Conservation (phyloP, 148 eudicot genomes). For the Vaccinium darrowii region DNA sequence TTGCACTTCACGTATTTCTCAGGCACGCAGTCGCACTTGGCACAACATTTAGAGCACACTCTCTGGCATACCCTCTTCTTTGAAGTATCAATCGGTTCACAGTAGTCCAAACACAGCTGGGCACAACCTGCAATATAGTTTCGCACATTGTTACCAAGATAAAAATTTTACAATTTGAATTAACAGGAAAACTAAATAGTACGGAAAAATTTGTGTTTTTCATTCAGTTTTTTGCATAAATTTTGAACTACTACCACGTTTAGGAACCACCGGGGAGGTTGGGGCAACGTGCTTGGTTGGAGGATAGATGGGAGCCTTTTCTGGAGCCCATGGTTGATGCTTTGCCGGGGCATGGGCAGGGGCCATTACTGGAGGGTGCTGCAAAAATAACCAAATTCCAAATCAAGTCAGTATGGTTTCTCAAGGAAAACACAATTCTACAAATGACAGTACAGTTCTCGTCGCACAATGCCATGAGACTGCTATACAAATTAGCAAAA, state of each 20-base stretch:
- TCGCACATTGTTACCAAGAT: neutral
- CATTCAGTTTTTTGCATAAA: neutral
- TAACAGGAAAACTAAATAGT: neutral
- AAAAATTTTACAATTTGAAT: neutral
- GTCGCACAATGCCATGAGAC: neutral
- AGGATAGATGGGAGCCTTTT: constrained; percentile 1
- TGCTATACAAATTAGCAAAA: neutral
- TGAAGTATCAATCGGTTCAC: neutral
- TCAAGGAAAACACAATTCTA: neutral
- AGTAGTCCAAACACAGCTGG: neutral
- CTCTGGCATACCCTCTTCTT: neutral
- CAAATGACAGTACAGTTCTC: neutral
- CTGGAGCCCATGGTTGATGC: neutral
- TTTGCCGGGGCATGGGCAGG: neutral
- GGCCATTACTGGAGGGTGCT: neutral
- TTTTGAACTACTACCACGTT: constrained; percentile 2
- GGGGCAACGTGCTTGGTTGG: neutral
- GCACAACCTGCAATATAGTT: neutral
- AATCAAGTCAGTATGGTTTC: neutral
- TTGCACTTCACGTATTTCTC: neutral
- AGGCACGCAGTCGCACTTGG: constrained; percentile 3
- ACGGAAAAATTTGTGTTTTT: neutral
- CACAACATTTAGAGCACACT: neutral
- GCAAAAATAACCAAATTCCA: neutral
- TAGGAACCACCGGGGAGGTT: neutral